These are phyloP conservation scores for Lumnitzera racemosa DNA, from an alignment of 345 rosid genomes.

Conservation along the genomic window DNA sequence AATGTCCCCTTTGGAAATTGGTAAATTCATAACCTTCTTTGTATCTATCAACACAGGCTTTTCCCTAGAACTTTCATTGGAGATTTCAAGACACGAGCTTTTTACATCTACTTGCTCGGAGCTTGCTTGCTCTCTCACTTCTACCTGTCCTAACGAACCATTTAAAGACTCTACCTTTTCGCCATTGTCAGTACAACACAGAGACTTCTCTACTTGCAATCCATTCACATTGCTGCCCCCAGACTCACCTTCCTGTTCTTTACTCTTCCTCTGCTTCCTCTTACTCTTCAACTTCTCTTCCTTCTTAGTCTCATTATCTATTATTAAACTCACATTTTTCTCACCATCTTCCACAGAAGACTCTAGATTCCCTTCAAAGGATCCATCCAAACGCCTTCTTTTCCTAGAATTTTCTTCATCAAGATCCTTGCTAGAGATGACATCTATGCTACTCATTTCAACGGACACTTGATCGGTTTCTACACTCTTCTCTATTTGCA, in stretches of 20 bases:
- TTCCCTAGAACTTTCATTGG: background rate
- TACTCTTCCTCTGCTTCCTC: background rate
- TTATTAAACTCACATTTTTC: too few species aligned
- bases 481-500: background rate
- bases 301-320: too few species aligned
- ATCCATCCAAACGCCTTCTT: too few species aligned
- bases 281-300: background rate
- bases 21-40: slow-evolving; percentile 11
- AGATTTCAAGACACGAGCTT: background rate
- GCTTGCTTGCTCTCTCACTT: slow-evolving; percentile 3
- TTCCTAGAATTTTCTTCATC: too few species aligned
- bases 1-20: slow-evolving; percentile 5
- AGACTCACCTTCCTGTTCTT: background rate
- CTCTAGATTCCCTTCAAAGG: too few species aligned
- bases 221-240: background rate
- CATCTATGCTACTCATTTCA: too few species aligned
- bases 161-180: slow-evolving; percentile 6
- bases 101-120: slow-evolving; percentile 8
- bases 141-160: slow-evolving; percentile 7
- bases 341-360: background rate
- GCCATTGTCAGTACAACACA: slow-evolving; percentile 8
- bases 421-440: background rate
- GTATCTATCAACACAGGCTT: slow-evolving; percentile 6
- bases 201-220: slow-evolving; percentile 1
- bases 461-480: background rate